Evolutionary conservation across 495 filamentous ascomycete species (phyloP), one percentile per base, ranked within the genome.

Genomic region (Penicillium coprophilum): DNA sequence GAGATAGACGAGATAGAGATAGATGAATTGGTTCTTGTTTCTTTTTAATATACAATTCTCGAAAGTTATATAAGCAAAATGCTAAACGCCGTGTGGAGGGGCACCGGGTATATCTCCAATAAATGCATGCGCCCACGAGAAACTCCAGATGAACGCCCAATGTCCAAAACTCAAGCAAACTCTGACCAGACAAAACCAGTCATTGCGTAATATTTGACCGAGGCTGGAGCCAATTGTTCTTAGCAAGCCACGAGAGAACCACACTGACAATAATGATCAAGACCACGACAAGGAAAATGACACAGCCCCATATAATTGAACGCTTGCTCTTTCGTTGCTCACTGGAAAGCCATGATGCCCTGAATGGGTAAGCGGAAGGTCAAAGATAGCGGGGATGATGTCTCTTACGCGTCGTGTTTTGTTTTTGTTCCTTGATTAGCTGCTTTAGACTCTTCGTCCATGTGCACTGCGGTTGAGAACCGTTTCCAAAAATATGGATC

Each of bases 401-500:
- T 46, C 13, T 38, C 59, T 19, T 53, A 59, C 55, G 24, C 43
- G 8, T 54, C 68, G 38, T 54, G 59, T 49, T 24, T 62, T 21
- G 11, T 59, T 47, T 36, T 57, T 10, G 17, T 36, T 53, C 34
- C 34, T 59, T 69, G 24, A 17, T 61, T 45, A 17, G 41, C 52
- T 34, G 27, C 46, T 32, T 61, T 66, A 3, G 71, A 62, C 55
- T 72, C 67, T 56, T 77, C 76, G 41, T 79, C 71, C 21, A 69
- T 65, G 54, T 85, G 82, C 6, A 85, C 78, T 40, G 84, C 84
- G n/a, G 70, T 63, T 44, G 78, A 81, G 74, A 87, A 86, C 51
- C 83, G 77, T 19, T 75, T 76, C 85, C 84, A 87, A 68, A 87
- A 87, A 39, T 66, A 72, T 15, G 85, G 84, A 59, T 87, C 85